Percentiles rank a stretch among this genome's conserved stretches.
These are phyloP conservation scores for Blepharisma japonicum DNA, from an alignment of 73 alveolate genomes.

Conservation along the genomic window DNA sequence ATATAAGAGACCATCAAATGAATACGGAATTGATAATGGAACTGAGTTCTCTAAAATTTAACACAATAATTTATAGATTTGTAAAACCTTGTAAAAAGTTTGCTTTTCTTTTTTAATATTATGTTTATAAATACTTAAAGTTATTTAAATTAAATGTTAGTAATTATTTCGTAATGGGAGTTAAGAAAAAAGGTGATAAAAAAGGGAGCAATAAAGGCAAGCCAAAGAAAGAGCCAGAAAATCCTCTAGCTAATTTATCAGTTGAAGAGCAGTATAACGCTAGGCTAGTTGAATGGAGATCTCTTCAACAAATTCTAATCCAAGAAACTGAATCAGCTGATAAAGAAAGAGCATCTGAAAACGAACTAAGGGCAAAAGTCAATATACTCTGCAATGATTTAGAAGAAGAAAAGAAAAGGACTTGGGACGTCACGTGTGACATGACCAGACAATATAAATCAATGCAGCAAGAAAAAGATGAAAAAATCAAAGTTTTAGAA, in stretches of 20 bases:
- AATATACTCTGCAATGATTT: constrained; percentile 42
- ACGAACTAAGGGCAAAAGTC: constrained; percentile 44
- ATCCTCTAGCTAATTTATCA: constrained; percentile 30
- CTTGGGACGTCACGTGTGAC: constrained; percentile 62
- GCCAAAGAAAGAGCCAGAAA: constrained; percentile 46
- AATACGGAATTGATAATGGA: not conserved
- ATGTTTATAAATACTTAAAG: too few species aligned
- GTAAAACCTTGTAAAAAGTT: too few species aligned
- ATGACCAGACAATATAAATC: constrained; percentile 66
- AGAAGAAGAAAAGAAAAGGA: constrained; percentile 48
- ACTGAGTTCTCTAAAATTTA: too few species aligned
- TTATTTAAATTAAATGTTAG: too few species aligned
- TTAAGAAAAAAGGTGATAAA: constrained; percentile 50
- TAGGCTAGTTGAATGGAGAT: constrained; percentile 50
- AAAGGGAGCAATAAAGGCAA: constrained; percentile 46
- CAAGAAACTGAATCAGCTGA: constrained; percentile 51
- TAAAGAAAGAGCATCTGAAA: constrained; percentile 57
- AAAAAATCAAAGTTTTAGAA: constrained; percentile 38
- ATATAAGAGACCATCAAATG: not conserved
- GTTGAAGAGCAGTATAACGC: constrained; percentile 43
- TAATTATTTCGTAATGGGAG: constrained; percentile 34
- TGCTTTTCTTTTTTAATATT: too few species aligned
- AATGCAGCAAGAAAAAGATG: constrained; percentile 52
- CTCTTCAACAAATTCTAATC: constrained; percentile 43
- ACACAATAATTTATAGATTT: too few species aligned